Percentiles rank a stretch among this genome's conserved stretches.
These are phyloP conservation scores for Yamagishiella unicocca DNA, from an alignment of 139 green algal species.

Conservation along the genomic window DNA sequence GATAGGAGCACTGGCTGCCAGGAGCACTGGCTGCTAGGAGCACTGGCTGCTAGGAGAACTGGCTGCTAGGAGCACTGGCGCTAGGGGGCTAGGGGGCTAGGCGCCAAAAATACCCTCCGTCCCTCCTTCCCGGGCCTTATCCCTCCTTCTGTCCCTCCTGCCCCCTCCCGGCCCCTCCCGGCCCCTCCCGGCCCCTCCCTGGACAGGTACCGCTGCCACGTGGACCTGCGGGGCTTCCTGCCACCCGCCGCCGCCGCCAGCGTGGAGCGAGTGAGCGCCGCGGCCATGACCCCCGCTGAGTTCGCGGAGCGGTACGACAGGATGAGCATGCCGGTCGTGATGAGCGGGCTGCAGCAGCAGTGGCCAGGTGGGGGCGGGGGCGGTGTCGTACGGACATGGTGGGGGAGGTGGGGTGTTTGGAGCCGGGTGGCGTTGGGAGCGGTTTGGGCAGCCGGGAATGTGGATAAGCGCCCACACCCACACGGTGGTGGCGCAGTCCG, in stretches of 20 bases:
- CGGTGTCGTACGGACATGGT: too few species aligned
- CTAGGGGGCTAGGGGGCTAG: too few species aligned
- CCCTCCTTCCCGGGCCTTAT: too few species aligned
- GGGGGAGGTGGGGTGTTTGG: neutral
- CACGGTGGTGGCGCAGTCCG: too few species aligned
- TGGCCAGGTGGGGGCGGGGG: constrained; percentile 45
- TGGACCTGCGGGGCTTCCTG: constrained; percentile 28
- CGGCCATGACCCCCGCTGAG: neutral
- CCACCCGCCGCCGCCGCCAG: constrained; percentile 1
- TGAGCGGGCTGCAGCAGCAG: neutral
- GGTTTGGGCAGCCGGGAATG: neutral
- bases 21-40: too few species aligned
- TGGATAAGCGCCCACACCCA: too few species aligned
- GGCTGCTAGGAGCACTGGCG: too few species aligned
- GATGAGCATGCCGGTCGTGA: neutral
- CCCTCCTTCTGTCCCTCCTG: too few species aligned
- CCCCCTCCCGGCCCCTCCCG: too few species aligned
- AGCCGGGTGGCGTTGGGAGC: neutral
- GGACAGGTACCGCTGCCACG: constrained; percentile 36
- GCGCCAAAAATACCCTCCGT: too few species aligned
- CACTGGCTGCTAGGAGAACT: too few species aligned
- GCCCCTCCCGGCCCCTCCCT: neutral
- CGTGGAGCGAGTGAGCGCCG: neutral
- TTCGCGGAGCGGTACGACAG: neutral
- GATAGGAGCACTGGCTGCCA: too few species aligned